phyloP scores from a whole-genome alignment of 192 early-diverging fungal genomes.

The Coemansia sp. region DNA sequence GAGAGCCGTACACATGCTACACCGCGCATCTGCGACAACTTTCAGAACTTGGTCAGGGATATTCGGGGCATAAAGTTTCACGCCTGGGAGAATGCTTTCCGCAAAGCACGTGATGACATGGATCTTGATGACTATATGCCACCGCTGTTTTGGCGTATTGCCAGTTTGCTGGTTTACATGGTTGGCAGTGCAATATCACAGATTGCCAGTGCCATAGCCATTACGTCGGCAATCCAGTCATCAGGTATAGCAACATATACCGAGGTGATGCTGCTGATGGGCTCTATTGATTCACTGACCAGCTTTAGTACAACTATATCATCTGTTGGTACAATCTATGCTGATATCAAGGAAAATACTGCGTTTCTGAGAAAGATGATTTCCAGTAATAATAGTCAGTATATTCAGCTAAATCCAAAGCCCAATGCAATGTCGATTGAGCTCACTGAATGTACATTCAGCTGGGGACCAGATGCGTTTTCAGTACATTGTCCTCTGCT shows the following conservation, averaged over 20 bases:
- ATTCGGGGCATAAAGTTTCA: conserved; percentile 68
- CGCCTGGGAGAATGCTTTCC: conserved; percentile 57
- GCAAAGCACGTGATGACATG: background rate
- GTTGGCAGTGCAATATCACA: conserved; percentile 46
- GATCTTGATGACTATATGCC: conserved; percentile 17
- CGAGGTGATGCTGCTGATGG: conserved; percentile 14
- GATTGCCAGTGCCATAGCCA: conserved; percentile 57
- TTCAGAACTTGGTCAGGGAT: conserved; percentile 32
- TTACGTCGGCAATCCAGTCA: conserved; percentile 57
- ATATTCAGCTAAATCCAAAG: background rate
- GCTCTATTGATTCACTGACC: conserved; percentile 25
- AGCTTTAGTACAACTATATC: conserved; percentile 7
- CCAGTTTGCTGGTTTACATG: conserved; percentile 14
- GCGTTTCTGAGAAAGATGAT: conserved; percentile 9
- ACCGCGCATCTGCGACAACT: conserved; percentile 10
- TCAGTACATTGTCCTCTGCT: conserved; percentile 59
- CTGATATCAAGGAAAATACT: background rate
- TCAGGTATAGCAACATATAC: conserved; percentile 17
- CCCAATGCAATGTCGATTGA: conserved; percentile 1
- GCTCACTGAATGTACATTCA: conserved; percentile 27
- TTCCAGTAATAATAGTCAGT: background rate
- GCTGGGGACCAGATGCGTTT: conserved; percentile 33
- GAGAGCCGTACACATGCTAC: background rate
- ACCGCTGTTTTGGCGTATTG: conserved; percentile 26
- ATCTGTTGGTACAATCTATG: background rate